Percentiles rank a stretch among this genome's conserved stretches.
phyloP scores from a whole-genome alignment of 108 stramenopile genomes.

The Fistulifera pelliculosa region DNA sequence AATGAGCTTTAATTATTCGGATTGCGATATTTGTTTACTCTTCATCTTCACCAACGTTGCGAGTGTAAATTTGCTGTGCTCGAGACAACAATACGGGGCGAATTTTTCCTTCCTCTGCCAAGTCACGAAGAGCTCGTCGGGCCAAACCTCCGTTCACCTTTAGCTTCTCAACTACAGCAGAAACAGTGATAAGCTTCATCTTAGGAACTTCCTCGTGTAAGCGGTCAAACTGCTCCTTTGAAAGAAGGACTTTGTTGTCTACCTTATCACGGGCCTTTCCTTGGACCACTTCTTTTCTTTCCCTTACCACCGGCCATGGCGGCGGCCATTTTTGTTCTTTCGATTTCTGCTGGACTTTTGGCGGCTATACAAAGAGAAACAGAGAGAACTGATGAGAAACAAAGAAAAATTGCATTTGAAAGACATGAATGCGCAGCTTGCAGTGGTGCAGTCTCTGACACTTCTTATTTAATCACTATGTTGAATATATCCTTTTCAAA shows the following conservation, averaged over 20 bases:
- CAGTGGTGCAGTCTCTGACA: too few relatives aligned
- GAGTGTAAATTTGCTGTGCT: slow-evolving; percentile 97
- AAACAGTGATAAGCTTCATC: slow-evolving; percentile 99
- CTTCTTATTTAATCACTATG: too few relatives aligned
- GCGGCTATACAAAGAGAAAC: slow-evolving; percentile 42
- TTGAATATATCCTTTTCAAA: too few relatives aligned
- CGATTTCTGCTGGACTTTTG: slow-evolving; percentile 98
- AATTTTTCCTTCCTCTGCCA: slow-evolving; percentile 94
- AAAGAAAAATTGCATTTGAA: too few relatives aligned
- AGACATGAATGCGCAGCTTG: too few relatives aligned
- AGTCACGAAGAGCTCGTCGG: slow-evolving; percentile 85
- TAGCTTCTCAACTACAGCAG: slow-evolving; percentile 95
- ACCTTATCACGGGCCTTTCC: slow-evolving; percentile 99
- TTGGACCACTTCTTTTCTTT: slow-evolving; percentile 99
- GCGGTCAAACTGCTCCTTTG: slow-evolving; percentile 94
- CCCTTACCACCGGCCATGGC: slow-evolving; percentile 99
- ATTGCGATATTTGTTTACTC: slow-evolving; percentile 27
- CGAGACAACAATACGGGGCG: slow-evolving; percentile 81
- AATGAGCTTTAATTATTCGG: too few relatives aligned
- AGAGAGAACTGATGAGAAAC: too few relatives aligned
- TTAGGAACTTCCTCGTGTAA: slow-evolving; percentile 96
- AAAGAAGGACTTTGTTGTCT: slow-evolving; percentile 98
- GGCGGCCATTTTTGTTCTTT: slow-evolving; percentile 99
- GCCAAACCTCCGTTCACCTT: slow-evolving; percentile 98
- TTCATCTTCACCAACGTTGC: slow-evolving; percentile 74